Evolutionary conservation across 2,329 filamentous ascomycete genomes (phyloP), one percentile per base, ranked within the genome.

Genomic region (Cucurbitaria berberidis): DNA sequence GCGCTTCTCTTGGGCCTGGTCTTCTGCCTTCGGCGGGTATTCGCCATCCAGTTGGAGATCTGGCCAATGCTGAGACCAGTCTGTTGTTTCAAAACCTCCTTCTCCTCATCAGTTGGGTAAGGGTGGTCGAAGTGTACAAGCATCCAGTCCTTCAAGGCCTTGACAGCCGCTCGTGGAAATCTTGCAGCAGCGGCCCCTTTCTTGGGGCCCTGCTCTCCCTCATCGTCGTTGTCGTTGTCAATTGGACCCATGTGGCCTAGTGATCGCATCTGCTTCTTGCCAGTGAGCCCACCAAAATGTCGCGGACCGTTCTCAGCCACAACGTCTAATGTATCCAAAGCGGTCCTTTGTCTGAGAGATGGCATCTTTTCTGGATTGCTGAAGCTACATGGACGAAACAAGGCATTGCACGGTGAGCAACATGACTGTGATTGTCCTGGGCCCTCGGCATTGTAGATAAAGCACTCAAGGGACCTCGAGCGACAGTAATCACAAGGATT

Each of bases 1-100:
- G 83, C 85, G 26, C 85, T 86, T 59, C 88, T 82, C 41, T 85
- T 86, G 1, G 84, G 80, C 42, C 87, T 85, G 48, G 89, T 86
- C 77, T 96, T 96, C 64, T 90, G 88, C 57, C 92, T 84, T 51
- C 92, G 86, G 38, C 92, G 86, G 51, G 91, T 91, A 74, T 96
- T 96, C 53, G 92, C 92, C 41, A 96, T 85, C 92, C 92, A 96
- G 72, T 96, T 96, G 10, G 88, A 88, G 64, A 96, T 93, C 69
- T 97, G 93, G 13, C 83, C 89, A 66, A 90, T 86, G 72, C 86
- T 92, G 35, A 97, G 81, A 7, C 91, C 91, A 0, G 92, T 96
- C 64, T 89, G 84, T 41, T 84, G 82, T 74, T 91, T 89, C 22
- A 97, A 80, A 57, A 86, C 83, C 61, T 92, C 89, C 68, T 93